Base-by-base conservation (phyloP, 1,139 yeast genomes). In the Yamadazyma sp. region DNA sequence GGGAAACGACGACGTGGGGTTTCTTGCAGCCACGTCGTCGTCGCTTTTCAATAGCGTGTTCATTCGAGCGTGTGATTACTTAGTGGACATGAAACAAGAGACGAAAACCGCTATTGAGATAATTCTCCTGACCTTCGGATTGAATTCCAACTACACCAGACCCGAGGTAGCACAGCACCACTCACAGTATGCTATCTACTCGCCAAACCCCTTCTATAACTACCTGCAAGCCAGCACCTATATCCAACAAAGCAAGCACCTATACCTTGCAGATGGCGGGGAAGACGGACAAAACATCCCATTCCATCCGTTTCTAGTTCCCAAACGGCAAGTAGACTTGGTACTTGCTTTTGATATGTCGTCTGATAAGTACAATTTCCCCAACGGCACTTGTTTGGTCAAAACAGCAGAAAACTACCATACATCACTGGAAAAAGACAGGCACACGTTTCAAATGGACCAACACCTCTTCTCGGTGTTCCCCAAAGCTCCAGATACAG, bases 151-250 rank as follows among this genome's bases (percentile, higher is more conserved):
- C 33, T 35, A 50, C 47, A 45, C 45, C 13, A 42, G 56, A 2
- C 31, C 50, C 18, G 47, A 50, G 8, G 37, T 44, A n/a, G 67
- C 69, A 1, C 56, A 53, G 36, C 43, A 54, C 12, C 70, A 72
- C 76, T 21, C 86, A 9, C 92, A 85, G 50, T 83, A 80, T 57
- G 92, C 95, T 1, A 57, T 84, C 4, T 76, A 73, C 60, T 64
- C 77, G 10, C 95, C 95, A 3, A 88, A 86, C 49, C 96, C 96
- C 4, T 89, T 86, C 58, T 72, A 59, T 43, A 67, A 65, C 12
- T 64, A 56, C 24, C 27, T 39, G 12, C 21, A 33, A 11, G 48
- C 51, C 2, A 40, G 44, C 9, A 26, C 36, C 3, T 30, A 29
- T 8, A 42, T 62, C 2, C 37, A 50, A 3, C 37, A 45, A 4